phyloP scores from a whole-genome alignment of 495 filamentous ascomycete genomes.

The Penicillium coffeae region DNA sequence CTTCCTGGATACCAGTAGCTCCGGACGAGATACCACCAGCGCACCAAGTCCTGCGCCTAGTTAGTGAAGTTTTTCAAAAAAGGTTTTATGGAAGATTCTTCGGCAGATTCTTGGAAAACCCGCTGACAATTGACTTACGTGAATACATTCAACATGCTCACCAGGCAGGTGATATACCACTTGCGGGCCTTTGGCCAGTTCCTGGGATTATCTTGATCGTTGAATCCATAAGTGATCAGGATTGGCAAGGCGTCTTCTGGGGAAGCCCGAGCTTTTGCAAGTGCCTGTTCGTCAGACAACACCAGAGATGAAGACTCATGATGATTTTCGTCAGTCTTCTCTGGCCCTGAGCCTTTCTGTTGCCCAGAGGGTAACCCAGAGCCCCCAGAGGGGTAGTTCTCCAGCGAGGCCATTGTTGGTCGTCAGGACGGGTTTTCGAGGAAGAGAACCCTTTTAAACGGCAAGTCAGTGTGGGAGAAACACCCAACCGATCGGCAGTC shows the following conservation, averaged over 20 bases:
- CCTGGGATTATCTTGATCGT: conserved; percentile 42
- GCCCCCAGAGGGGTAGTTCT: too few species aligned
- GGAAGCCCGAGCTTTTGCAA: conserved; percentile 20
- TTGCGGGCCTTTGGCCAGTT: conserved; percentile 45
- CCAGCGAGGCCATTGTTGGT: too few species aligned
- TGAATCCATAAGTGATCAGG: conserved; percentile 30
- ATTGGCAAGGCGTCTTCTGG: conserved; percentile 27
- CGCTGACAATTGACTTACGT: too few species aligned
- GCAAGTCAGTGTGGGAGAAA: too few species aligned
- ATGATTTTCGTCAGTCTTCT: conserved; percentile 13
- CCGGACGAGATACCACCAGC: conserved; percentile 43
- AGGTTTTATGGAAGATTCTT: neutral
- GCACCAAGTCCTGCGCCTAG: conserved; percentile 30
- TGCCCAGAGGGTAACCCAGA: too few species aligned
- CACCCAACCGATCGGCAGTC: too few species aligned
- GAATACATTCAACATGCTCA: conserved; percentile 41
- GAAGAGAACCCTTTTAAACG: too few species aligned
- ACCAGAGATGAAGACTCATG: conserved; percentile 12
- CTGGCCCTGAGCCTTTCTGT: too few species aligned
- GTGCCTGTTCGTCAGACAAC: conserved; percentile 26
- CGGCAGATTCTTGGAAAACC: too few species aligned
- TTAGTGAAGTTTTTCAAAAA: neutral
- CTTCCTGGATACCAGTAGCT: conserved; percentile 30
- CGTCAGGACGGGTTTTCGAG: too few species aligned
- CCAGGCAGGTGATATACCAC: conserved; percentile 42